Evolutionary conservation across 164 flowering plant genomes (phyloP).

Genomic region (Cinnamomum chago): DNA sequence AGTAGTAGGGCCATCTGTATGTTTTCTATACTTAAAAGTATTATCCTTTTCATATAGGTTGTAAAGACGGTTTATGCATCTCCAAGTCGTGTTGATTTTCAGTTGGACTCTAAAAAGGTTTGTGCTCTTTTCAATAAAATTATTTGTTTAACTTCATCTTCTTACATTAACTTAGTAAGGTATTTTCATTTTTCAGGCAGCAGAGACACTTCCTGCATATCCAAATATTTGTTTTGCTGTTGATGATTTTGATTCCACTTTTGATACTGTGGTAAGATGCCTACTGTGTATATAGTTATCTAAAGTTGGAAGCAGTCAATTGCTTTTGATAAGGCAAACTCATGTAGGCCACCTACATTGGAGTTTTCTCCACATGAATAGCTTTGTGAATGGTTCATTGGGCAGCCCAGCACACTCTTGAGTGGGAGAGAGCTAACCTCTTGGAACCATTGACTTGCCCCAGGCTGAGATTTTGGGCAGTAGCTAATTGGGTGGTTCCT

Average conservation of each 20-base stretch:
- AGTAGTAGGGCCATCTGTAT: neutral
- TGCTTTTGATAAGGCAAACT: neutral
- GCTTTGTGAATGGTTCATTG: too few relatives aligned
- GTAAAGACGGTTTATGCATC: constrained; percentile 98
- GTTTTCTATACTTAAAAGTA: neutral
- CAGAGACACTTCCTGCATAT: constrained; percentile 87
- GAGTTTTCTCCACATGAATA: too few relatives aligned
- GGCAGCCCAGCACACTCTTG: too few relatives aligned
- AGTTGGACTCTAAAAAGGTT: constrained; percentile 88
- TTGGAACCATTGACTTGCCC: too few relatives aligned
- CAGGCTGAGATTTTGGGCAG: too few relatives aligned
- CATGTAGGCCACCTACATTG: too few relatives aligned
- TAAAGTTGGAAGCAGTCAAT: neutral
- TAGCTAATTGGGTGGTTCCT: too few relatives aligned
- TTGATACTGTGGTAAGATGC: constrained; percentile 84
- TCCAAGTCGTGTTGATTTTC: constrained; percentile 93
- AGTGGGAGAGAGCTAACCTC: too few relatives aligned
- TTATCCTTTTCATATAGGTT: constrained; percentile 42
- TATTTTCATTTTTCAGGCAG: constrained; percentile 52
- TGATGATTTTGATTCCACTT: constrained; percentile 97
- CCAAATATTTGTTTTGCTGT: constrained; percentile 98
- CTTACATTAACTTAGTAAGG: neutral
- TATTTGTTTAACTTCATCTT: constrained; percentile 3
- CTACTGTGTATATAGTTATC: neutral
- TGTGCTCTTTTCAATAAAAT: constrained; percentile 13